Base-by-base conservation (phyloP, 805 yeast species). In the Wickerhamomyces alni region DNA sequence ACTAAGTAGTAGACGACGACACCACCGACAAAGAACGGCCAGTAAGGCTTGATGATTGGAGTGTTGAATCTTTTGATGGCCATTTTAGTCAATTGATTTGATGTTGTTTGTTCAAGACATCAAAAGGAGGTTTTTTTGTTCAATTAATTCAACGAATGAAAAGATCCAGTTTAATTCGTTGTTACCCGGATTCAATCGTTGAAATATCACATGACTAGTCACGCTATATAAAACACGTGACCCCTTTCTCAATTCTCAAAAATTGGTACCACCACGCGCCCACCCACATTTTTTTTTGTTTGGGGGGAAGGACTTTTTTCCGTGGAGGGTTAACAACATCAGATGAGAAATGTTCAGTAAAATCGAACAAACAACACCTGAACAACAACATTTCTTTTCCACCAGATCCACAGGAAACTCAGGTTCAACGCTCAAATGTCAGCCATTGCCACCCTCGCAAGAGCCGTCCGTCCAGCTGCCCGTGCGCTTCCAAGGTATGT, bases 11-110 rank as follows among this genome's bases (percentile, higher is more conserved):
- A 82, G 54, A 91, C 77, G 52, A 77, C 59, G 52, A 69, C 82
- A 72, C 91, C 88, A 61, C 93, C 94, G 59, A 75, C 79, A 57
- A 83, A 83, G 65, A 85, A 82, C 61, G 95, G 95, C 95, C 95
- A 87, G 75, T 75, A 79, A 62, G 78, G 76, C 67, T 83, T 86
- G 40, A 68, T 43, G 37, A 69, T 43, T 37, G 73, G 73, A 32
- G 72, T 66, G 32, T 69, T 59, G 54, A 61, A 69, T 61, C 66
- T 67, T 58, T 66, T 66, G 50, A 65, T 44, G 53, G 62, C 56
- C 33, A 38, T 52, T 21, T 15, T 17, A 13, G 24, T 30, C 21
- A 32, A 17, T 32, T 17, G 35, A 22, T 5, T 8, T n/a, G 31
- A 16, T n/a, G n/a, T n/a, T n/a, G n/a, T n/a, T n/a, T n/a, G n/a